Percentiles rank a stretch among this genome's conserved stretches.
Evolutionary conservation across 768 basidiomycete species (phyloP).

Genomic region (Tubosaeta sp.): DNA sequence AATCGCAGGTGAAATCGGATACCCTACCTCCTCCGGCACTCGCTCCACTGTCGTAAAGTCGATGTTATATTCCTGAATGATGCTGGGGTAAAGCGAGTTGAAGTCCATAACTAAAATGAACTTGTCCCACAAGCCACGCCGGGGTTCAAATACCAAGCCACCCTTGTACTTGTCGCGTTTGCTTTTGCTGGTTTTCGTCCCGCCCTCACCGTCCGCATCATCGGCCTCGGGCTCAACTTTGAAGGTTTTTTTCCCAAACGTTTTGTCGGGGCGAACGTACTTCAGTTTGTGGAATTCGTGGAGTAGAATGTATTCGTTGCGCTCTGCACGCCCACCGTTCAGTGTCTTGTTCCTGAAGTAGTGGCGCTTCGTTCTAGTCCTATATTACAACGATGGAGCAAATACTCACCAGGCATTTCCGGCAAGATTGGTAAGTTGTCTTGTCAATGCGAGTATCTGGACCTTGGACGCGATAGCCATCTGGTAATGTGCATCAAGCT

Average conservation of each 20-base stretch:
- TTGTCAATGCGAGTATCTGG: slow-evolving; percentile 88
- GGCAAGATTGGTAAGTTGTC: slow-evolving; percentile 90
- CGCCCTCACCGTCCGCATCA: slow-evolving; percentile 48
- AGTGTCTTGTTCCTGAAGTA: slow-evolving; percentile 86
- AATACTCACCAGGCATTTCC: slow-evolving; percentile 87
- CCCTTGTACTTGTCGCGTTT: slow-evolving; percentile 97
- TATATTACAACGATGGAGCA: not conserved
- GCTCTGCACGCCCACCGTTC: slow-evolving; percentile 96
- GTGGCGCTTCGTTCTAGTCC: not conserved
- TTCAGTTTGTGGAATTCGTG: slow-evolving; percentile 97
- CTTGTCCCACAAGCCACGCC: slow-evolving; percentile 93
- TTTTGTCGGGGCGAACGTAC: slow-evolving; percentile 95
- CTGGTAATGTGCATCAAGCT: slow-evolving; percentile 92
- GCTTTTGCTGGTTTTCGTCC: slow-evolving; percentile 51
- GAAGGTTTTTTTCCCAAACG: slow-evolving; percentile 69
- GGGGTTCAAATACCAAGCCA: slow-evolving; percentile 95
- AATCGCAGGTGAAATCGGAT: not conserved
- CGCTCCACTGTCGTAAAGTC: slow-evolving; percentile 95
- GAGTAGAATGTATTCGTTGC: slow-evolving; percentile 97
- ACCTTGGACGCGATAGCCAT: slow-evolving; percentile 97
- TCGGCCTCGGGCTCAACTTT: slow-evolving; percentile 49
- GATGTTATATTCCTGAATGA: slow-evolving; percentile 99
- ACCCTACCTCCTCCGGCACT: slow-evolving; percentile 51
- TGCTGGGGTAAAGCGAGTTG: slow-evolving; percentile 98
- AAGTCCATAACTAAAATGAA: slow-evolving; percentile 99